Percentiles rank a stretch among this genome's conserved stretches.
phyloP scores from a whole-genome alignment of 495 filamentous ascomycete genomes.

The Hyaloscypha hepaticicola region DNA sequence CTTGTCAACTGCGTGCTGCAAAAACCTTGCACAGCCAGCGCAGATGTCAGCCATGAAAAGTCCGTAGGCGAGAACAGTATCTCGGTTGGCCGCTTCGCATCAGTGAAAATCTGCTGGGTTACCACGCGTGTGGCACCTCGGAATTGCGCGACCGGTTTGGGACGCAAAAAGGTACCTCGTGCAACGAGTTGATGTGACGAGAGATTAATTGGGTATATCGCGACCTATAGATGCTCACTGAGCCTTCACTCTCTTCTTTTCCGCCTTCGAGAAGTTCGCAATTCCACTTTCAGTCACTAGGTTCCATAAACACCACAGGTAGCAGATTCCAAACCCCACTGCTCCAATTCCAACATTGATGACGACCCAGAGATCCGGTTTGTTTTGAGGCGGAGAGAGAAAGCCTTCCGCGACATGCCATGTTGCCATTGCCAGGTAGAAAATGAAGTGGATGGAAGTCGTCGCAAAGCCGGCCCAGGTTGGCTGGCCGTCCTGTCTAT shows the following conservation, averaged over 20 bases:
- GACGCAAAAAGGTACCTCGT: neutral
- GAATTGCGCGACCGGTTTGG: neutral
- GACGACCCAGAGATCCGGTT: conserved; percentile 94
- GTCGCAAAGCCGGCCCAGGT: conserved; percentile 51
- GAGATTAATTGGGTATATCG: conserved; percentile 19
- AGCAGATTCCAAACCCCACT: conserved; percentile 80
- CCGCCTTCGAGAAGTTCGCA: conserved; percentile 12
- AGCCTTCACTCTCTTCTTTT: conserved; percentile 26
- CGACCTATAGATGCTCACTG: conserved; percentile 21
- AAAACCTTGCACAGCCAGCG: neutral
- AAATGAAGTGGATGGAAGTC: conserved; percentile 65
- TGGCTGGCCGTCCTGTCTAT: conserved; percentile 47
- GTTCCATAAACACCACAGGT: conserved; percentile 83
- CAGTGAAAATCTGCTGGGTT: neutral
- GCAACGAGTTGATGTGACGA: neutral
- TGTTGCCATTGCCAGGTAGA: conserved; percentile 71
- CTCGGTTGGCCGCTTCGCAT: neutral
- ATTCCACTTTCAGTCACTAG: conserved; percentile 53
- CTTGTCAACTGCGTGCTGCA: neutral
- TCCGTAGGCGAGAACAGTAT: neutral
- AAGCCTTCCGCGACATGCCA: conserved; percentile 79
- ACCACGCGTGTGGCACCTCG: neutral
- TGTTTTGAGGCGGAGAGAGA: conserved; percentile 62
- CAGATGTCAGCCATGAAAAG: neutral
- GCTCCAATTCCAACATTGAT: conserved; percentile 83